These are phyloP conservation scores for Backusella westeae DNA, from an alignment of 192 early-diverging fungal species.

Conservation along the genomic window DNA sequence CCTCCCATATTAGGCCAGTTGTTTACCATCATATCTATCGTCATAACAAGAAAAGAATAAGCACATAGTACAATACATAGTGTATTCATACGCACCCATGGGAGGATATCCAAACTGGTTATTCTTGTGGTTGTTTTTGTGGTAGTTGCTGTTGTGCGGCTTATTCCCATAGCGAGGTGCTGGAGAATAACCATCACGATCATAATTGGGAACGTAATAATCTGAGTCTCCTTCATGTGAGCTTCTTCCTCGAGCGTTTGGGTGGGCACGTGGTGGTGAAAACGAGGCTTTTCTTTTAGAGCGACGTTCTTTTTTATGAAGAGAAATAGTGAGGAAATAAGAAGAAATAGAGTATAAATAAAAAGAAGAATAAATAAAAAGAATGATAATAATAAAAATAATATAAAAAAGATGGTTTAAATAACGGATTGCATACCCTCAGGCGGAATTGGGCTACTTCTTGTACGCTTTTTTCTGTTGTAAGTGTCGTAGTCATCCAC, in stretches of 20 bases:
- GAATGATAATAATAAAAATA: background rate
- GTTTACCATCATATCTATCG: conserved; percentile 16
- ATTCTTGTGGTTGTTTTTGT: background rate
- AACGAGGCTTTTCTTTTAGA: conserved; percentile 16
- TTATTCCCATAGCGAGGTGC: conserved; percentile 50
- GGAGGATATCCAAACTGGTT: conserved; percentile 17
- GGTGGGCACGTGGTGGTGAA: conserved; percentile 6
- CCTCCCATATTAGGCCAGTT: background rate
- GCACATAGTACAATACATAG: background rate
- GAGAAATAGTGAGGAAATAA: background rate
- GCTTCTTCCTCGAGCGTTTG: background rate
- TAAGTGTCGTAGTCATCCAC: conserved; percentile 26
- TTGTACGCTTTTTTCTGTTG: conserved; percentile 28
- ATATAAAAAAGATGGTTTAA: conserved; percentile 6
- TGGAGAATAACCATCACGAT: conserved; percentile 71
- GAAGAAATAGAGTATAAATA: background rate
- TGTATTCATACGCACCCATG: conserved; percentile 18
- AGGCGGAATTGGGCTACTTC: conserved; percentile 32
- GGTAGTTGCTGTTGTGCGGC: conserved; percentile 19
- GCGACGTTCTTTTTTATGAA: background rate
- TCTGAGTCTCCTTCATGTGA: conserved; percentile 33
- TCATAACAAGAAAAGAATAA: background rate
- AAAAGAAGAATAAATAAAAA: background rate
- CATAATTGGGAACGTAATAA: conserved; percentile 83
- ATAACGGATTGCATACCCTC: conserved; percentile 29